Conservation (phyloP, 176 grass and related monocot genomes). For the Thinopyrum elongatum region DNA sequence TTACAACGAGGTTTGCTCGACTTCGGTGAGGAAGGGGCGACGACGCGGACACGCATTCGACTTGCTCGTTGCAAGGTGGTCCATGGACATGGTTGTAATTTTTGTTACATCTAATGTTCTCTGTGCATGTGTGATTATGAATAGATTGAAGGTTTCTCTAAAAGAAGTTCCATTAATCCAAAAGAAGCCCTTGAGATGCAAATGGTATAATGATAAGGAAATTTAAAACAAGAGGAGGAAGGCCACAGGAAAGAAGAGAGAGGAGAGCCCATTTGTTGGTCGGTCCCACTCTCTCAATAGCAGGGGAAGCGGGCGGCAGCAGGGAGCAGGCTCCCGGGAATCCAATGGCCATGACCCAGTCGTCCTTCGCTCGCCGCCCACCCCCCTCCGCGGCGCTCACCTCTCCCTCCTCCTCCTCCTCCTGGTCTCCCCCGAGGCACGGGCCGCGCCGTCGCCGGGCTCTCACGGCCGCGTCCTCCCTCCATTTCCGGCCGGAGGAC, state of each 20-base stretch:
- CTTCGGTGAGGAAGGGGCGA: too few species aligned
- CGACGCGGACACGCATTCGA: too few species aligned
- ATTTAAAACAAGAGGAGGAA: neutral
- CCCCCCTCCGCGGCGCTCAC: neutral
- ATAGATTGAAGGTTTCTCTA: too few species aligned
- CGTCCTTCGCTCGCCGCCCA: conserved; percentile 7
- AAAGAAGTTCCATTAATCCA: too few species aligned
- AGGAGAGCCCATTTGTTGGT: neutral
- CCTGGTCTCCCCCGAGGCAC: neutral
- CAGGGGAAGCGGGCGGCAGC: neutral
- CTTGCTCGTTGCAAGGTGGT: too few species aligned
- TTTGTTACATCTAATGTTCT: too few species aligned
- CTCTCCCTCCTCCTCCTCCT: neutral
- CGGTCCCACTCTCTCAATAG: neutral
- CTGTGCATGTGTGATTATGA: too few species aligned
- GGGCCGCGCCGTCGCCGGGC: neutral
- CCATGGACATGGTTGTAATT: too few species aligned
- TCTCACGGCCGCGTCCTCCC: conserved; percentile 6
- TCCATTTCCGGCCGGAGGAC: conserved; percentile 50
- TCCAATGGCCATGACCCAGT: conserved; percentile 30
- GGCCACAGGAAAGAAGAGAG: neutral
- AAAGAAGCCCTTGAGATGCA: too few species aligned
- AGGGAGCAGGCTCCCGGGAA: neutral
- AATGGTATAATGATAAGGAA: too few species aligned
- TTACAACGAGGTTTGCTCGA: too few species aligned